phyloP scores from a whole-genome alignment of 345 rosid genomes.

The Eucalyptus virginea region DNA sequence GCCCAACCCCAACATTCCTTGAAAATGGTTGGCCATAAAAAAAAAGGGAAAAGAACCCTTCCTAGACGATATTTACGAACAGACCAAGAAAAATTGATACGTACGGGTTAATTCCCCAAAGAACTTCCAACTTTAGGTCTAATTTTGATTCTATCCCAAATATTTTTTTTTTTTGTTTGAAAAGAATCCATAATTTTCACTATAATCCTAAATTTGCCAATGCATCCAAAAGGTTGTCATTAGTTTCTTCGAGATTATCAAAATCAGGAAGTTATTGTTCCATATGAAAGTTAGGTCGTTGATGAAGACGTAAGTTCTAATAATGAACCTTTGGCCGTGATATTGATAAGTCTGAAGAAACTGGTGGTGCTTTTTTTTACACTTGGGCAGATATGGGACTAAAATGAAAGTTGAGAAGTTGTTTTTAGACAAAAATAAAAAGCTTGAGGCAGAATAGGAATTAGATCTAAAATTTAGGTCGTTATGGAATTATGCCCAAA shows the following conservation, averaged over 20 bases:
- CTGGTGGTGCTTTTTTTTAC: not conserved
- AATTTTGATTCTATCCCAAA: not conserved
- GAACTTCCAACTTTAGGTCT: not conserved
- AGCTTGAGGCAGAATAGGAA: not conserved
- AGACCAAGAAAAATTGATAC: not conserved
- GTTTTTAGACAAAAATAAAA: not conserved
- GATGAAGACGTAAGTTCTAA: not conserved
- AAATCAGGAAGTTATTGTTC: not conserved
- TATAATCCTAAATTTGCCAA: not conserved
- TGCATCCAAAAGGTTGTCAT: accelerated
- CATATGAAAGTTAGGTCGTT: not conserved
- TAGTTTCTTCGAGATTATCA: not conserved
- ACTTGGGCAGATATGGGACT: accelerated
- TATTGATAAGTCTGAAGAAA: not conserved
- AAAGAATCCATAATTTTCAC: not conserved
- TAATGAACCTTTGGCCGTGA: not conserved
- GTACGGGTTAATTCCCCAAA: not conserved
- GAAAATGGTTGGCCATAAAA: not conserved
- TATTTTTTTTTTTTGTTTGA: not conserved
- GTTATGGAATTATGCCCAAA: not conserved
- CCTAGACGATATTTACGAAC: not conserved
- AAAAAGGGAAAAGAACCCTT: not conserved
- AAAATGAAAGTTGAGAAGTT: not conserved
- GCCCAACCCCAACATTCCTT: not conserved
- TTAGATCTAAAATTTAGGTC: not conserved